A percentile compares a stretch with the other conserved stretches of the same genome.
These are phyloP conservation scores for Agastache rugosa DNA, from an alignment of 257 asterid genomes.

Conservation along the genomic window DNA sequence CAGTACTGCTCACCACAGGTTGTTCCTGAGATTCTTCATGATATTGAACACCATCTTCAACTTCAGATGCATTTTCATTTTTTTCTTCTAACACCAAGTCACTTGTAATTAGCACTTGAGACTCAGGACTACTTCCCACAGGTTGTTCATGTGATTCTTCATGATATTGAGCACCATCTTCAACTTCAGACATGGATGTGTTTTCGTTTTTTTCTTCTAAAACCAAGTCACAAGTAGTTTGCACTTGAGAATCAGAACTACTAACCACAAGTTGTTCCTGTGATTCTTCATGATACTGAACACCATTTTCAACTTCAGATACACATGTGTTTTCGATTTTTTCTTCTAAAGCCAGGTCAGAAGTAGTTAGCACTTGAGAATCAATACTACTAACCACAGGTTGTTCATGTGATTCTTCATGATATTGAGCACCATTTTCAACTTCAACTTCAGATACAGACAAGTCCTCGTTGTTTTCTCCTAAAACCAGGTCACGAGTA, in stretches of 20 bases:
- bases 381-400: conserved; percentile 27
- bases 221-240: conserved; percentile 30
- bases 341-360: conserved; percentile 33
- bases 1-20: conserved; percentile 12
- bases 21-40: conserved; percentile 13
- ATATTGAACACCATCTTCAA: conserved; percentile 1
- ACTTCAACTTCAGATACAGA: conserved; percentile 31
- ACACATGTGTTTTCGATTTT: conserved; percentile 24
- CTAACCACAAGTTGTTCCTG: conserved; percentile 25
- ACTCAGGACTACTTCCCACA: background rate
- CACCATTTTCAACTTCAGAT: conserved; percentile 31
- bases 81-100: background rate
- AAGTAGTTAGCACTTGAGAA: conserved; percentile 30
- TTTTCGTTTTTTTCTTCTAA: conserved; percentile 34
- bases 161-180: conserved; percentile 18
- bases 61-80: background rate
- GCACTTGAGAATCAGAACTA: conserved; percentile 32
- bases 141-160: conserved; percentile 19
- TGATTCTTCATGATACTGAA: conserved; percentile 36
- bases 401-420: conserved; percentile 36
- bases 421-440: conserved; percentile 34
- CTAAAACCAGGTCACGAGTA: conserved; percentile 31
- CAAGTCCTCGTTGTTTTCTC: conserved; percentile 34
- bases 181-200: conserved; percentile 27
- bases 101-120: background rate